These are phyloP conservation scores for Phytophthora sojae DNA, from an alignment of 352 stramenopile genomes.

Conservation along the genomic window DNA sequence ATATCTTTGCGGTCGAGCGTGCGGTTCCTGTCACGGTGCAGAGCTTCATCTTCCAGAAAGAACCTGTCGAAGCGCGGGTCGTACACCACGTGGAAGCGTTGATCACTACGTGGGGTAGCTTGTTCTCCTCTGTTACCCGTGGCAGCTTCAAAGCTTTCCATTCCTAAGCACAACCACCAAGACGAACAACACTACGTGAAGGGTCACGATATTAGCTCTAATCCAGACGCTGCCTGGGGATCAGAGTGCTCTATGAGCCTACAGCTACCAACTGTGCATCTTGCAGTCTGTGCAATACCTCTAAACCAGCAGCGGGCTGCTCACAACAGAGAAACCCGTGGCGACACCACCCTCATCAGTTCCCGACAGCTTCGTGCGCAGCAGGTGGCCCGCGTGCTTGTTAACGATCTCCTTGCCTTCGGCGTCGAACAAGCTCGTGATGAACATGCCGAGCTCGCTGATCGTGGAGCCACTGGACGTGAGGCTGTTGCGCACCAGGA, in stretches of 20 bases:
- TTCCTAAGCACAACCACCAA: slow-evolving; percentile 3
- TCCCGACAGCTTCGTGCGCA: slow-evolving; percentile 95
- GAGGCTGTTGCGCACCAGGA: slow-evolving; percentile 83
- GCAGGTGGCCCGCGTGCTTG: slow-evolving; percentile 94
- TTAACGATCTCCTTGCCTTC: slow-evolving; percentile 91
- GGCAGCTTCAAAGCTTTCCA: slow-evolving; percentile 8
- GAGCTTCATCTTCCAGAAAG: slow-evolving; percentile 46
- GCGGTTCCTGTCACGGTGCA: slow-evolving; percentile 3
- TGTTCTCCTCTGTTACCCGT: background rate
- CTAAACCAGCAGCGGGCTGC: slow-evolving; percentile 89
- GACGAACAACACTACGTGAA: slow-evolving; percentile 19
- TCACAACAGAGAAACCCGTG: slow-evolving; percentile 94
- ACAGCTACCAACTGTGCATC: slow-evolving; percentile 15
- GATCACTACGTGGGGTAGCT: background rate
- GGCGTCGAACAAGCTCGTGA: slow-evolving; percentile 81
- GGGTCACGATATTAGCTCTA: slow-evolving; percentile 24
- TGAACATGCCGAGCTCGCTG: slow-evolving; percentile 96
- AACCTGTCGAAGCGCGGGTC: slow-evolving; percentile 56
- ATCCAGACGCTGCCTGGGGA: slow-evolving; percentile 1
- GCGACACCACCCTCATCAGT: slow-evolving; percentile 97
- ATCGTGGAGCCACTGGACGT: slow-evolving; percentile 87
- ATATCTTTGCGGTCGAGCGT: slow-evolving; percentile 3
- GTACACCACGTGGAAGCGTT: slow-evolving; percentile 53
- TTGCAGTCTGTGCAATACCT: slow-evolving; percentile 13
- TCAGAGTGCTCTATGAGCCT: slow-evolving; percentile 2